A percentile compares a stretch with the other conserved stretches of the same genome.
These are phyloP conservation scores for Ganoderma leucocontextum DNA, from an alignment of 1,284 basidiomycete species.

Conservation along the genomic window DNA sequence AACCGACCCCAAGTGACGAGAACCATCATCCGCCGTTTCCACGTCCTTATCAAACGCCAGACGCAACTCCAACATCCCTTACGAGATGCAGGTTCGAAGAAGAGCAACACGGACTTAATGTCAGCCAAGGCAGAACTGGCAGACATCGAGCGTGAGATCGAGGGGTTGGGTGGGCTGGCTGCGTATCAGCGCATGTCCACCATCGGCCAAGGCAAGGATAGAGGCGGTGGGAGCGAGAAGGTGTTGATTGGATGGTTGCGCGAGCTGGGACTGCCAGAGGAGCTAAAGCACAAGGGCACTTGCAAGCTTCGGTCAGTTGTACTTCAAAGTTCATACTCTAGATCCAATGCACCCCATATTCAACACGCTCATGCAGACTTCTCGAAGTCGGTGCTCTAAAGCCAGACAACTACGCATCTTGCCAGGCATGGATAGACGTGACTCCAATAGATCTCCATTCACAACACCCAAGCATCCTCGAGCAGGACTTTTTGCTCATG, in stretches of 20 bases:
- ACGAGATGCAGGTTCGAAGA: not conserved
- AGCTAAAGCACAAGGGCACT: slow-evolving; percentile 32
- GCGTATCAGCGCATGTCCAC: slow-evolving; percentile 84
- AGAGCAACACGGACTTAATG: slow-evolving; percentile 26
- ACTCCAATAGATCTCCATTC: slow-evolving; percentile 85
- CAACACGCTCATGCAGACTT: slow-evolving; percentile 54
- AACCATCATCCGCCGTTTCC: slow-evolving; percentile 72
- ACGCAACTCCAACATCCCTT: slow-evolving; percentile 51
- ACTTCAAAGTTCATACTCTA: not conserved
- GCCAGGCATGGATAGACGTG: slow-evolving; percentile 73
- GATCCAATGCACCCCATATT: not conserved
- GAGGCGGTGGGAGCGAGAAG: slow-evolving; percentile 88
- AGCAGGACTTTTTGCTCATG: slow-evolving; percentile 85
- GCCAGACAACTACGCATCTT: slow-evolving; percentile 79
- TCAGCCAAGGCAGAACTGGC: slow-evolving; percentile 46
- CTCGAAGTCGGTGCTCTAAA: slow-evolving; percentile 89
- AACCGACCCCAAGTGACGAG: slow-evolving; percentile 64
- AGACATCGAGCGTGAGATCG: slow-evolving; percentile 67
- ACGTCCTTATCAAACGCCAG: slow-evolving; percentile 70
- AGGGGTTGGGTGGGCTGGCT: slow-evolving; percentile 75
- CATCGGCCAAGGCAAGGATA: slow-evolving; percentile 79
- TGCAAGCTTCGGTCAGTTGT: slow-evolving; percentile 52
- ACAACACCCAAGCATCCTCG: slow-evolving; percentile 76
- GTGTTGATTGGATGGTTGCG: slow-evolving; percentile 80
- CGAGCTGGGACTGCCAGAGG: slow-evolving; percentile 53